Base-by-base conservation (phyloP, 2,329 filamentous ascomycete species). In the Aciculosporium take region DNA sequence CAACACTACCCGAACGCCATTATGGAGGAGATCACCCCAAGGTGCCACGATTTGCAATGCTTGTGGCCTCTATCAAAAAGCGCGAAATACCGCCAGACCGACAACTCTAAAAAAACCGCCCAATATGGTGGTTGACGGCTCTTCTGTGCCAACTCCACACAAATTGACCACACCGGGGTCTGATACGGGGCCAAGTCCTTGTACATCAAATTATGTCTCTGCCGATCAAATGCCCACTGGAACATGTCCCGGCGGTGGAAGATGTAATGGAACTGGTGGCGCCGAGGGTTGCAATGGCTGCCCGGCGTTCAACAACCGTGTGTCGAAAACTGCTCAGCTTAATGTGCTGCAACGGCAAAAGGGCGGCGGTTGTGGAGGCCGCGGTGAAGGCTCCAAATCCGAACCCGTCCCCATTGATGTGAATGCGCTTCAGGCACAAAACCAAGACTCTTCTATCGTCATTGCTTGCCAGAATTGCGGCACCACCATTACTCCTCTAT, bases 41-140 rank as follows among this genome's bases (percentile, higher is more conserved):
- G 91, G 91, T 24, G 83, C 86, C 41, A 95, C 87, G 23, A 96
- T 98, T 45, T 98, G 91, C 65, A 98, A 98, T 63, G 91, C 91
- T 5, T 98, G 91, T 56, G 91, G 91, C 32, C 71, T 98, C 13
- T 98, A 98, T 60, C 70, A 85, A 47, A 96, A 96, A 61, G 88
- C 89, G 8, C 78, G 91, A 50, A 96, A 96, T 57, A 83, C 89
- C 47, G 79, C 85, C 51, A 78, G 91, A 39, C 91, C 91, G 12
- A 91, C 86, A 6, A 94, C 87, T 53, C 67, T 95, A 44, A 95
- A 94, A 64, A 81, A 87, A 46, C 77, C 82, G 9, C 72, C 76
- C 4, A 69, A 67, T 39, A 60, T 71, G 21, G 60, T 74, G 5
- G 49, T 57, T 18, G 55, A 66, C 27, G 63, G 63, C 34, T 50